A percentile compares a stretch with the other conserved stretches of the same genome.
Evolutionary conservation across 2,329 filamentous ascomycete genomes (phyloP).

Genomic region (Beauveria bassiana): DNA sequence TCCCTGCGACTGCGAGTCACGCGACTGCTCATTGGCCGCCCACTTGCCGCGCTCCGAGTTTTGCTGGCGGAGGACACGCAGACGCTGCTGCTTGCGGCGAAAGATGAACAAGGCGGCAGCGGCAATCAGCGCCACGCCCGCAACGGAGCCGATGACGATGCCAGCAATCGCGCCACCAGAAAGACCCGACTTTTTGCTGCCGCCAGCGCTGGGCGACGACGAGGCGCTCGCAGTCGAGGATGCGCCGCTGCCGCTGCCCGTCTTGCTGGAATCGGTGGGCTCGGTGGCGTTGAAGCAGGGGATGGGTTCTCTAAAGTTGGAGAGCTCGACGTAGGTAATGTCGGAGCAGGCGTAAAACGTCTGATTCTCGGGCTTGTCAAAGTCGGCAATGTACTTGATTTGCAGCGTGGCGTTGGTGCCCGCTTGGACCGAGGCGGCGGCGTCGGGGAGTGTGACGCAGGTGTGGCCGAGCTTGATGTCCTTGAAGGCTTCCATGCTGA

Average conservation of each 20-base stretch:
- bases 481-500: slow-evolving; percentile 26
- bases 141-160: slow-evolving; percentile 62
- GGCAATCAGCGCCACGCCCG: slow-evolving; percentile 53
- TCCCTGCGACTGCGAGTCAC: slow-evolving; percentile 16
- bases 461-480: slow-evolving; percentile 38
- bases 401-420: slow-evolving; percentile 42
- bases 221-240: slow-evolving; percentile 4
- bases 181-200: slow-evolving; percentile 29
- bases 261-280: slow-evolving; percentile 14
- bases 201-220: slow-evolving; percentile 10
- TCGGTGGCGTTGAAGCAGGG: slow-evolving; percentile 39
- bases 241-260: slow-evolving; percentile 11
- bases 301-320: slow-evolving; percentile 25
- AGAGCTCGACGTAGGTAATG: slow-evolving; percentile 33
- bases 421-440: slow-evolving; percentile 25
- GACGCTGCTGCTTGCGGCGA: slow-evolving; percentile 23
- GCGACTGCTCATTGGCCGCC: slow-evolving; percentile 18
- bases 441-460: slow-evolving; percentile 32
- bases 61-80: slow-evolving; percentile 18
- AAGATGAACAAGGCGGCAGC: slow-evolving; percentile 51
- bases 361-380: slow-evolving; percentile 33
- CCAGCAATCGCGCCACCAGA: slow-evolving; percentile 67
- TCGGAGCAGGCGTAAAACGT: slow-evolving; percentile 44
- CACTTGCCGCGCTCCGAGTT: slow-evolving; percentile 19
- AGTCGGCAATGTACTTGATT: slow-evolving; percentile 38